Base-by-base conservation (phyloP, 1,139 yeast species). In the Tardiomyces depauwii region DNA sequence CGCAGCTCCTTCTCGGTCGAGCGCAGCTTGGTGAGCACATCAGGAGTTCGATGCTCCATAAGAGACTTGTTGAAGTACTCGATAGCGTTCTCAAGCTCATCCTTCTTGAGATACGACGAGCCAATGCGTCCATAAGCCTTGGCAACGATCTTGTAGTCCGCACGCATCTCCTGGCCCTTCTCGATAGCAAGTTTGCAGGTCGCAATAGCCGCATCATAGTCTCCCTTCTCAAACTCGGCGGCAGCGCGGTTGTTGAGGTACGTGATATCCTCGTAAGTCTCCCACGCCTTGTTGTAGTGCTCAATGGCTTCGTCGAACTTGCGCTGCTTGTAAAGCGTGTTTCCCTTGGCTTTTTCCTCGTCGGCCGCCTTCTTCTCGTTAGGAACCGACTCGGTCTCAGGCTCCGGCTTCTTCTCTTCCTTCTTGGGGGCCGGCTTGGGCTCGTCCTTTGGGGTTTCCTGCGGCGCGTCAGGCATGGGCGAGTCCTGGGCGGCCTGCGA, bases 31-130 rank as follows among this genome's bases (percentile, higher is more conserved):
- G 78, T 80, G 60, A 93, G 76, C 28, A 86, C 86, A 51, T 89
- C 97, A 14, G 98, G 95, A 25, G 95, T 87, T 71, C 99, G 82
- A 68, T 88, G 96, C 71, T 93, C 99, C 41, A 98, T 93, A 61
- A 93, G 75, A 1, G 97, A 84, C 67, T 85, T 87, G 68, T 89
- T 93, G 62, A 84, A 91, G 63, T 62, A 77, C 60, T 80, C 83
- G 51, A 80, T 82, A 6, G 98, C 96, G 47, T 74, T 72, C 51
- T 73, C 69, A 59, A 82, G 73, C 52, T 91, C 84, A 49, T 78
- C 83, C 63, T 76, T 71, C 69, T 91, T 91, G 62, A 79, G 70
- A 67, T 86, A 86, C 38, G 81, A 69, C 63, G 78, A 82, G 65
- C 97, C 98, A 51, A 88, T 75, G 68, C 98, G 82, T 23, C 94